Base-by-base conservation (phyloP, 2,329 filamentous ascomycete genomes). In the Aspergillus nomiae region DNA sequence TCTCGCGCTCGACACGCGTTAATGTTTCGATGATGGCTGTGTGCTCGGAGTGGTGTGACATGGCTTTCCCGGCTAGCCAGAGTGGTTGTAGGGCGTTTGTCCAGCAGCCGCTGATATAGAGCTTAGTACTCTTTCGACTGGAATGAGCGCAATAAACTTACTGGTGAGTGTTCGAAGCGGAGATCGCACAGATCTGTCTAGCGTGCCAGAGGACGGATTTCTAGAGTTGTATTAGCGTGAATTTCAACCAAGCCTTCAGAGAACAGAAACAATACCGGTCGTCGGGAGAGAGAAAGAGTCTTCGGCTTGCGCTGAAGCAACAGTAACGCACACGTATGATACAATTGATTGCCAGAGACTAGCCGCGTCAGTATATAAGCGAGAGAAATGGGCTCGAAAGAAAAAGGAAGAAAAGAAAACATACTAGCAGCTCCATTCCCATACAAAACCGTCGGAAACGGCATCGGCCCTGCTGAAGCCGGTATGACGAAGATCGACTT, bases 1-100 rank as follows among this genome's bases (percentile, higher is more conserved):
- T 83, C 66, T 85, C 82, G 32, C 74, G 74, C 73, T 86, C 84
- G 38, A 86, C 86, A 28, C 76, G 75, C 19, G 78, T 79, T 50
- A 84, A 69, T 16, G 84, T 72, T 12, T 82, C 77, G 12, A 86
- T 41, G n/a, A 87, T 84, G 60, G 69, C 82, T 58, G 61, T 74
- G 66, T 75, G 84, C 71, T 76, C 82, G 43, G 69, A 79, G 3
- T 65, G 72, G 65, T 82, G 80, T 32, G 78, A 81, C 80, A 83
- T 82, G 14, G 68, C 74, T 66, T 81, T 80, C 0, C 81, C 81
- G 0, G 81, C 81, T n/a, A 83, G 75, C 77, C 78, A 83, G 5
- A 83, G 66, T n/a, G 81, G 80, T 65, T 83, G 81, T 2, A 81
- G 74, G 9, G 78, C 75, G 65, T 82, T 82, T 4, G 78, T 81